Percentiles rank a stretch among this genome's conserved stretches.
phyloP scores from a whole-genome alignment of 1,284 basidiomycete species.

The Anthracocystis setariae region DNA sequence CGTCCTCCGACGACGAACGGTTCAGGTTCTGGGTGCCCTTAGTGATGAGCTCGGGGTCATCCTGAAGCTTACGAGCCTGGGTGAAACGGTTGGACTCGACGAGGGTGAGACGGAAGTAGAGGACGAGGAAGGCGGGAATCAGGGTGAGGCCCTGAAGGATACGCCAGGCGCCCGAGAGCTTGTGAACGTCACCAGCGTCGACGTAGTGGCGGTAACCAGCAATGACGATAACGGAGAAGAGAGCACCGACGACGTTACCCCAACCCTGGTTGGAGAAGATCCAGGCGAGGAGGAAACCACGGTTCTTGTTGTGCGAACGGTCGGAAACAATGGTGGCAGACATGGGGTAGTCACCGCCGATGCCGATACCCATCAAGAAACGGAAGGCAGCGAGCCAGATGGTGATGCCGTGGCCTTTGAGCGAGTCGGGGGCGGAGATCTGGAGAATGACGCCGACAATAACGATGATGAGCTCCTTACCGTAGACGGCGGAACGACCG shows the following conservation, averaged over 20 bases:
- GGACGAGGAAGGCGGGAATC: slow-evolving; percentile 62
- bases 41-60: slow-evolving; percentile 79
- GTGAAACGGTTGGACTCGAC: slow-evolving; percentile 79
- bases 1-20: slow-evolving; percentile 67
- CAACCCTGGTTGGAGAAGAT: slow-evolving; percentile 69
- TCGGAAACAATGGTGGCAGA: slow-evolving; percentile 69
- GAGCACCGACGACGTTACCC: slow-evolving; percentile 70
- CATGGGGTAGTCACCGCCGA: slow-evolving; percentile 87
- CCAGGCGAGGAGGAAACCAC: slow-evolving; percentile 60
- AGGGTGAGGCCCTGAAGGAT: slow-evolving; percentile 67
- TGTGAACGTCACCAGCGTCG: slow-evolving; percentile 51
- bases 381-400: slow-evolving; percentile 62
- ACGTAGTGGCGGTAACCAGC: slow-evolving; percentile 74
- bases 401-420: slow-evolving; percentile 60
- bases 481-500: slow-evolving; percentile 64
- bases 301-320: slow-evolving; percentile 57
- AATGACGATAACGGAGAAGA: slow-evolving; percentile 77
- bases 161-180: slow-evolving; percentile 63
- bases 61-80: slow-evolving; percentile 80
- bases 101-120: slow-evolving; percentile 71
- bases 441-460: slow-evolving; percentile 63
- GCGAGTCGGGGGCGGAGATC: slow-evolving; percentile 61
- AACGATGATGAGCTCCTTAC: slow-evolving; percentile 63
- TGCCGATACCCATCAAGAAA: slow-evolving; percentile 68
- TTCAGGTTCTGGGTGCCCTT: slow-evolving; percentile 70